phyloP scores from a whole-genome alignment of 805 yeast species.

The Cyberlindnera veronae region DNA sequence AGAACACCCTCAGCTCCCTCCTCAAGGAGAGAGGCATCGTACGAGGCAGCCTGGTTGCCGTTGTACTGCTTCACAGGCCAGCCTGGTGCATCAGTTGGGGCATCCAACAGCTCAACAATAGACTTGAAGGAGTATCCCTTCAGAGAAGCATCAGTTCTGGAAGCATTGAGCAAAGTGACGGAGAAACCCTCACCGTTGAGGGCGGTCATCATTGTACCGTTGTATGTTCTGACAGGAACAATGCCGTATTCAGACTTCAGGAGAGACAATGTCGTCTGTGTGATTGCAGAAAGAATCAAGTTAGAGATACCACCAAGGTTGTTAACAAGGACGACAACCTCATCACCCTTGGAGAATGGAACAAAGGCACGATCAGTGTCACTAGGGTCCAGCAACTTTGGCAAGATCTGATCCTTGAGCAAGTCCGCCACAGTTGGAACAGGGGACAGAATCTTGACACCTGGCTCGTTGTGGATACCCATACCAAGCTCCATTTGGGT shows the following conservation, averaged over 20 bases:
- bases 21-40: slow-evolving; percentile 28
- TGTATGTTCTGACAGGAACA: slow-evolving; percentile 62
- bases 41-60: slow-evolving; percentile 28
- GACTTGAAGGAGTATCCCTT: slow-evolving; percentile 27
- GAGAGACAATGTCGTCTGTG: slow-evolving; percentile 51
- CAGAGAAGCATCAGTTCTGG: slow-evolving; percentile 43
- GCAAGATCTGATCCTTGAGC: slow-evolving; percentile 51
- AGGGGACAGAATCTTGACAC: slow-evolving; percentile 49
- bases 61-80: slow-evolving; percentile 48
- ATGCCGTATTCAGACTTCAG: slow-evolving; percentile 52
- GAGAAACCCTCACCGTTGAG: slow-evolving; percentile 91
- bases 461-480: slow-evolving; percentile 97
- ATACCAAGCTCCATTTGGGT: slow-evolving; percentile 86
- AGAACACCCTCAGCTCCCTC: slow-evolving; percentile 31
- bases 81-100: slow-evolving; percentile 75
- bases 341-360: slow-evolving; percentile 59
- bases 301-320: slow-evolving; percentile 89
- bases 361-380: slow-evolving; percentile 84
- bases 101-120: slow-evolving; percentile 58
- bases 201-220: slow-evolving; percentile 84
- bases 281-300: slow-evolving; percentile 72
- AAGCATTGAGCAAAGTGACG: slow-evolving; percentile 70
- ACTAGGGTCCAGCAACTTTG: slow-evolving; percentile 53
- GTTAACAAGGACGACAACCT: slow-evolving; percentile 68
- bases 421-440: slow-evolving; percentile 70